Conservation (phyloP, 2,329 filamentous ascomycete species). For the Mariannaea elegans region DNA sequence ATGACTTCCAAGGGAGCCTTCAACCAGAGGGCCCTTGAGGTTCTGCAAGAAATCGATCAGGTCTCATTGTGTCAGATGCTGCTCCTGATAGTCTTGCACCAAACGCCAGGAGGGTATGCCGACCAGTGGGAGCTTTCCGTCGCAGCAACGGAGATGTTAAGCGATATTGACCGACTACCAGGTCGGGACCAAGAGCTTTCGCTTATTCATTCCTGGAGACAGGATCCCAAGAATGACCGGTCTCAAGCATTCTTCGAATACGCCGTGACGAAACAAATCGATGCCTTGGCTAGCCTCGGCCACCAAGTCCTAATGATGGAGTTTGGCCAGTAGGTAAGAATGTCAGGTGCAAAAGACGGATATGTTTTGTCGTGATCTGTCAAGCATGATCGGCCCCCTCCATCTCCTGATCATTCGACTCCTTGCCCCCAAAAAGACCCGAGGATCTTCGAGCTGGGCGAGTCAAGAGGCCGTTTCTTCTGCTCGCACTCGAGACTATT, state of each 20-base stretch:
- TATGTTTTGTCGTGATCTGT: not conserved
- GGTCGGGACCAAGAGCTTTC: constrained; percentile 56
- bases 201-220: constrained; percentile 55
- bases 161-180: constrained; percentile 56
- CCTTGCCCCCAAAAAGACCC: constrained; percentile 5
- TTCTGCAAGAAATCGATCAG: constrained; percentile 58
- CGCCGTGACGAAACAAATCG: constrained; percentile 58
- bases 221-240: constrained; percentile 49
- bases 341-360: not conserved
- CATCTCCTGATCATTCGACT: not conserved
- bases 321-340: constrained; percentile 41
- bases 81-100: constrained; percentile 56
- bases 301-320: constrained; percentile 53
- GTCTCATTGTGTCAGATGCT: constrained; percentile 63
- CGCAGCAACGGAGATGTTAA: constrained; percentile 57
- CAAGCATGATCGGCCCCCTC: constrained; percentile 6
- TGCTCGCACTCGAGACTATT: constrained; percentile 14
- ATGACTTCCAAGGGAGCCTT: constrained; percentile 34
- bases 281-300: constrained; percentile 57
- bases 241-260: constrained; percentile 59
- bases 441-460: constrained; percentile 19
- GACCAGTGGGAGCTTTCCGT: constrained; percentile 56
- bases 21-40: constrained; percentile 38
- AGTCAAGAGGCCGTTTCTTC: constrained; percentile 10
- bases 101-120: constrained; percentile 53